Percentiles rank a stretch among this genome's conserved stretches.
These are phyloP conservation scores for Cordyceps tenuipes DNA, from an alignment of 2,329 filamentous ascomycete species.

Conservation along the genomic window DNA sequence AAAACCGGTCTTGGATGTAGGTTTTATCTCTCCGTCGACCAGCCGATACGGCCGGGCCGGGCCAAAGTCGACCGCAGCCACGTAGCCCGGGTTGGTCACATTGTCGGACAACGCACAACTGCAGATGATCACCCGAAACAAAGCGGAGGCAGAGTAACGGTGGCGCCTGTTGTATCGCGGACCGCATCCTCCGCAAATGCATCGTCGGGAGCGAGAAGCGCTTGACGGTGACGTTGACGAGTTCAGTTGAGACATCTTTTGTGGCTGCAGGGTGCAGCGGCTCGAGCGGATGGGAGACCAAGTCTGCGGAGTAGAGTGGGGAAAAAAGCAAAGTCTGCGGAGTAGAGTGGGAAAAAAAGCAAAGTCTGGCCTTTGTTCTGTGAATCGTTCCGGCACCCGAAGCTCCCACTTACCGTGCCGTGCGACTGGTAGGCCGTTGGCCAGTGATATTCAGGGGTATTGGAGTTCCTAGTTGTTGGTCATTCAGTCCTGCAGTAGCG, in stretches of 20 bases:
- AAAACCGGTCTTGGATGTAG: not conserved
- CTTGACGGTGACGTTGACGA: not conserved
- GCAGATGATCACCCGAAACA: not conserved
- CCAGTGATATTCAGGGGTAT: not conserved
- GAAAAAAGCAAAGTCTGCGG: not conserved
- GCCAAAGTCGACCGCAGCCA: slow-evolving; percentile 1
- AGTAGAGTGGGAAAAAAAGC: not conserved
- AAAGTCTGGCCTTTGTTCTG: not conserved
- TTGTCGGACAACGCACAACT: not conserved
- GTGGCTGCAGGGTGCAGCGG: not conserved
- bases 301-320: not conserved
- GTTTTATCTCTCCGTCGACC: not conserved
- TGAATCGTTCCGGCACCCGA: not conserved
- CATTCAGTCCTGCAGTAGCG: not conserved
- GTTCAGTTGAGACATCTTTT: not conserved
- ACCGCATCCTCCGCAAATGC: not conserved
- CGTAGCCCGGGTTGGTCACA: not conserved
- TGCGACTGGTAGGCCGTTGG: not conserved
- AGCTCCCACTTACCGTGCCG: not conserved
- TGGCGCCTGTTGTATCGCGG: not conserved
- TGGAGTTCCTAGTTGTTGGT: not conserved
- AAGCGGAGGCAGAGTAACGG: not conserved
- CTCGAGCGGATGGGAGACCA: not conserved
- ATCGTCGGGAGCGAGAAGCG: not conserved
- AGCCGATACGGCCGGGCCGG: slow-evolving; percentile 3